Evolutionary conservation across 306 rosid genomes (phyloP).

Genomic region (Dalbergia oliveri): DNA sequence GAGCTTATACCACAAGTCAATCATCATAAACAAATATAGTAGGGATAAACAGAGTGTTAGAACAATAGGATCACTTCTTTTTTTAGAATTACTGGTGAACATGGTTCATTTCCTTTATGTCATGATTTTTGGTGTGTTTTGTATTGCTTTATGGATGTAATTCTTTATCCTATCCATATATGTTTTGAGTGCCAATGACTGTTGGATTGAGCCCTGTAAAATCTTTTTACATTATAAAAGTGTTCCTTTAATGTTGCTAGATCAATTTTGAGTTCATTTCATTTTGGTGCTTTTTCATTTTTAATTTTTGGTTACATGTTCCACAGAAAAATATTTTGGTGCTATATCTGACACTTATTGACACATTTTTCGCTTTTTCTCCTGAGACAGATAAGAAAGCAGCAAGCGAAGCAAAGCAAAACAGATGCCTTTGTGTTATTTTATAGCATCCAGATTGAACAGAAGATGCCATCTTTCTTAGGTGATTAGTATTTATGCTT

Average conservation of each 20-base stretch:
- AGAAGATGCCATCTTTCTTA: conserved; percentile 46
- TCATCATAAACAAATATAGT: no score
- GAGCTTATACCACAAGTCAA: no score
- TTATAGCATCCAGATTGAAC: conserved; percentile 59
- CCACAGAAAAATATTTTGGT: no score
- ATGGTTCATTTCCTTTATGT: conserved; percentile 6
- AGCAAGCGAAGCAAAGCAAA: conserved; percentile 53
- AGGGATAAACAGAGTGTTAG: no score
- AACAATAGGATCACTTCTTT: no score
- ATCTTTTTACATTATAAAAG: conserved; percentile 5
- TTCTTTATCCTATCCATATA: neutral
- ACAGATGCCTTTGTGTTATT: conserved; percentile 80
- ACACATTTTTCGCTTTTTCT: neutral
- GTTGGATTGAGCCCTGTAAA: neutral
- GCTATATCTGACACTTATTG: conserved; percentile 18
- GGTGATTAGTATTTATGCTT: conserved; percentile 42
- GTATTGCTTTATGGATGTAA: neutral
- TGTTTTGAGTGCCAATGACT: neutral
- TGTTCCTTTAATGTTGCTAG: conserved; percentile 4
- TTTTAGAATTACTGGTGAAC: neutral
- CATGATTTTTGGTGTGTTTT: neutral
- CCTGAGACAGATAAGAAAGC: conserved; percentile 79
- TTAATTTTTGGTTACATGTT: no score
- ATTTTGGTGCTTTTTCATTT: conserved; percentile 2
- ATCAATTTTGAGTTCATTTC: conserved; percentile 10